phyloP scores from a whole-genome alignment of 352 stramenopile genomes.

The Phytophthora ohioensis region DNA sequence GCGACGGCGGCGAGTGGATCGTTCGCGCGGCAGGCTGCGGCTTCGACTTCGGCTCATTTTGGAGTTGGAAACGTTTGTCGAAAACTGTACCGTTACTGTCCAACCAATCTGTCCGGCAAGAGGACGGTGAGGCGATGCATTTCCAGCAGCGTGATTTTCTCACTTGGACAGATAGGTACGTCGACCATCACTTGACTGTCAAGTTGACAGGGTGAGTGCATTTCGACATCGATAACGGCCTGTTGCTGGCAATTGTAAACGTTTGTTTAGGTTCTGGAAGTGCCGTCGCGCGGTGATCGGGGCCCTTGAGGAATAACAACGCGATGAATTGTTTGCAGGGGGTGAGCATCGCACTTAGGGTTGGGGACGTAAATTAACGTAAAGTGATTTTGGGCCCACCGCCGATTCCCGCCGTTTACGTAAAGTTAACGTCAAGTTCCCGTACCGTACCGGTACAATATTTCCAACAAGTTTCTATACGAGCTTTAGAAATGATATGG shows the following conservation, averaged over 20 bases:
- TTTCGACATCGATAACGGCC: too few relatives aligned
- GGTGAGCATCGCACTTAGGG: too few relatives aligned
- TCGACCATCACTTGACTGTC: too few relatives aligned
- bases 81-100: slow-evolving; percentile 23
- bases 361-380: too few relatives aligned
- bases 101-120: slow-evolving; percentile 1
- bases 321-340: slow-evolving; percentile 1
- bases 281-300: neutral
- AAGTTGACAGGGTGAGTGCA: too few relatives aligned
- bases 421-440: too few relatives aligned
- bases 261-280: neutral
- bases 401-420: too few relatives aligned
- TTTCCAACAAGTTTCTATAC: too few relatives aligned
- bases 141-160: neutral
- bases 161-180: neutral
- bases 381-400: too few relatives aligned
- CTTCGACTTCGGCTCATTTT: slow-evolving; percentile 33
- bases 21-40: slow-evolving; percentile 20
- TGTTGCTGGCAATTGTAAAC: neutral
- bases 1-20: slow-evolving; percentile 6
- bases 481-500: too few relatives aligned
- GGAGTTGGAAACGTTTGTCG: slow-evolving; percentile 13
- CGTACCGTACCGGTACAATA: too few relatives aligned
- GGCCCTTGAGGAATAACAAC: slow-evolving; percentile 16
- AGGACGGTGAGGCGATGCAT: neutral